Base-by-base conservation (phyloP, 345 rosid species). In the Populus davidiana region DNA sequence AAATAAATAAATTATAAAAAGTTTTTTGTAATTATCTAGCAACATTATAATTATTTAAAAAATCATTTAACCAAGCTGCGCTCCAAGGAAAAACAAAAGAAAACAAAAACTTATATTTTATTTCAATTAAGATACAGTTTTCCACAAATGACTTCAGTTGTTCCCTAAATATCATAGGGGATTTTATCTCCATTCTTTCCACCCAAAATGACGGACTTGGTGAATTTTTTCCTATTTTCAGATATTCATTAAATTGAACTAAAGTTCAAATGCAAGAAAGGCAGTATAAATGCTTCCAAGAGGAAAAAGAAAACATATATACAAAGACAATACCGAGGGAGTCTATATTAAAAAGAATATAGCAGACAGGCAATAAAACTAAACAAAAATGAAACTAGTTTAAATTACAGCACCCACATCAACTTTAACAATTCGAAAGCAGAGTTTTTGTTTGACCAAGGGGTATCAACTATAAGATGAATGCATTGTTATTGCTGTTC, bases 401-500 rank as follows among this genome's bases (percentile, higher is more conserved):
- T 1, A 16, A 41, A 49, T 7, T 8, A 35, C n/a, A 33, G 27
- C 47, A 72, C 31, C 33, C 21, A 11, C 8, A 0, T 16, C 52
- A 12, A 17, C 38, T 36, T 52, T 49, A 1, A 17, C 18, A n/a
- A 38, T 31, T 59, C 44, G 43, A 27, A 33, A 3, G 33, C 49
- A 73, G 43, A 54, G 17, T 20, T 47, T 35, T 56, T 38, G n/a
- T 63, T 44, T 67, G 25, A 47, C 65, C 65, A 20, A 29, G 13
- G 16, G 41, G 33, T 33, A 67, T 39, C 72, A 71, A 77, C 56
- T 12, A 69, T 14, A 41, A 31, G 41, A 85, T 74, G 74, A 49
- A 69, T 62, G 39, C 27, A 35, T 70, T 78, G 86, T 78, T 76
- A 80, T 80, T 83, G 83, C 83, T 69, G 78, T 76, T 79, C 75